Conservation (phyloP, 2,329 filamentous ascomycete genomes). For the Pseudogymnoascus sp. region DNA sequence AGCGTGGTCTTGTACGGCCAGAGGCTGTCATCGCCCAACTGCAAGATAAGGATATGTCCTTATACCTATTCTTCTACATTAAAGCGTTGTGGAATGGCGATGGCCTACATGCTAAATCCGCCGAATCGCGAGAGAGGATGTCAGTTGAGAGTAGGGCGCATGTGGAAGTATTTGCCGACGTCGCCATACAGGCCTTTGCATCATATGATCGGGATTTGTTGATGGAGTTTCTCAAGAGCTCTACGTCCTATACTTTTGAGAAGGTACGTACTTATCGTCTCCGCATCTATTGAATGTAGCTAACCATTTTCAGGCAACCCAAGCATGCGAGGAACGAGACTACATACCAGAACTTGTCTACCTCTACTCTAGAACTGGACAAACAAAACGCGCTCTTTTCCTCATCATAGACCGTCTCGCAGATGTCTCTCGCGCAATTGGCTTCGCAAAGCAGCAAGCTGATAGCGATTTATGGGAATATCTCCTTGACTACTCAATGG, state of each 20-base stretch:
- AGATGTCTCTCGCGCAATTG: slow-evolving; percentile 86
- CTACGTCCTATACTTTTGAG: slow-evolving; percentile 82
- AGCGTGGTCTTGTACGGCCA: slow-evolving; percentile 76
- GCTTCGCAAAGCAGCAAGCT: slow-evolving; percentile 88
- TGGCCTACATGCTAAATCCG: slow-evolving; percentile 46
- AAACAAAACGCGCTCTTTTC: slow-evolving; percentile 83
- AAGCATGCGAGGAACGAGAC: slow-evolving; percentile 70
- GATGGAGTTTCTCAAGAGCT: slow-evolving; percentile 79
- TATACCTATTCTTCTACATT: slow-evolving; percentile 90
- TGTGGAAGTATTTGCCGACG: slow-evolving; percentile 82
- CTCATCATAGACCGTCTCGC: slow-evolving; percentile 90
- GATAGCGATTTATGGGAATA: slow-evolving; percentile 94
- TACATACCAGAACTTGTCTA: slow-evolving; percentile 91
- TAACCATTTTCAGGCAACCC: slow-evolving; percentile 43
- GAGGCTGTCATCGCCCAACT: slow-evolving; percentile 73
- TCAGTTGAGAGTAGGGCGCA: slow-evolving; percentile 55
- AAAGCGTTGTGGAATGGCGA: slow-evolving; percentile 76
- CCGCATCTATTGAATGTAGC: background rate
- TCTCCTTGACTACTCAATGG: slow-evolving; percentile 91
- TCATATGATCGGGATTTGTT: slow-evolving; percentile 71
- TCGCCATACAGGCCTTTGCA: slow-evolving; percentile 79
- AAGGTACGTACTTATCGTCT: slow-evolving; percentile 36
- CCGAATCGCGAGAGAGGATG: slow-evolving; percentile 48
- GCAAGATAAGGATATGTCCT: slow-evolving; percentile 52
- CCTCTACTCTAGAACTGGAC: slow-evolving; percentile 87